Evolutionary conservation across 768 basidiomycete genomes (phyloP).

Genomic region (Leucocoprinus leucothites): DNA sequence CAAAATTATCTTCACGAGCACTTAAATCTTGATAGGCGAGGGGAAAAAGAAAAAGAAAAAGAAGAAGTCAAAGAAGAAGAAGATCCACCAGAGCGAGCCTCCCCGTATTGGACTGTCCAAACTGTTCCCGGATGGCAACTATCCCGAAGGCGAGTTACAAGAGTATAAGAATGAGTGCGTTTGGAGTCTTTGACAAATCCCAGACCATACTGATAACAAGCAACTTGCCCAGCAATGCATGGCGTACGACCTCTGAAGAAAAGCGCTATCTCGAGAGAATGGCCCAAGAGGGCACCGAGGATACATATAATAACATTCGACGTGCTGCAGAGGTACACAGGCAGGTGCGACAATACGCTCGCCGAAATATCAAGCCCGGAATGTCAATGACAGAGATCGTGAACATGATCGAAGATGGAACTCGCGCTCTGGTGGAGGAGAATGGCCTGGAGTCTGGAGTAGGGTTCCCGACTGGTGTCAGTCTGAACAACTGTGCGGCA

Average conservation of each 20-base stretch:
- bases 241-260: constrained; percentile 89
- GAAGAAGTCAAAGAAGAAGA: constrained; percentile 65
- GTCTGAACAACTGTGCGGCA: constrained; percentile 91
- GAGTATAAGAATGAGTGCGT: constrained; percentile 91
- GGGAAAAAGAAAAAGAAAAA: constrained; percentile 90
- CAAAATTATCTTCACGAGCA: too few relatives aligned
- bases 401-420: constrained; percentile 89
- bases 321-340: constrained; percentile 95
- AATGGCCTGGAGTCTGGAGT: constrained; percentile 82
- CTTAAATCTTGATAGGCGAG: constrained; percentile 34
- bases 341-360: constrained; percentile 81
- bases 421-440: constrained; percentile 89
- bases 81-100: constrained; percentile 81
- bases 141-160: constrained; percentile 89
- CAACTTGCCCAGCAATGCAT: constrained; percentile 60
- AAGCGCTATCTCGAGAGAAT: constrained; percentile 79
- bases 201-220: constrained; percentile 3
- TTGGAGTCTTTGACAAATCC: background rate
- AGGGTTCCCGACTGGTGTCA: constrained; percentile 96
- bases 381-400: constrained; percentile 95
- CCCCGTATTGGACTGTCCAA: constrained; percentile 87
- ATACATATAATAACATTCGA: constrained; percentile 87
- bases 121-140: constrained; percentile 82
- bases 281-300: constrained; percentile 74
- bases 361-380: constrained; percentile 83